Evolutionary conservation across 495 filamentous ascomycete genomes (phyloP), one percentile per base, ranked within the genome.

Genomic region (Talaromyces wortmannii): DNA sequence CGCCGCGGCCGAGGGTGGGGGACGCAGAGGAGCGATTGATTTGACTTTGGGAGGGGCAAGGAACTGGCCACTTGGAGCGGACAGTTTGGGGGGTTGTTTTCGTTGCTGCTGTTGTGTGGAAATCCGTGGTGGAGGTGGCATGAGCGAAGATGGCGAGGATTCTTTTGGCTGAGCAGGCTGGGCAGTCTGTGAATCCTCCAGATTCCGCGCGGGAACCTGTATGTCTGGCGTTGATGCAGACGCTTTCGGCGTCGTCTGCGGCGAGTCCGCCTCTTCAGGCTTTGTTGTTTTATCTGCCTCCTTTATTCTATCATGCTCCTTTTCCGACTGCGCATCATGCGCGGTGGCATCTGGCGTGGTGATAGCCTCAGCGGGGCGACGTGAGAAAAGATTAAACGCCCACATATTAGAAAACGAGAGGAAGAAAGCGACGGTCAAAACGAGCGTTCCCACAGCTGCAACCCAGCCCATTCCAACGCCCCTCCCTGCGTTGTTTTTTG

Each of bases 221-320:
- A 72, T 59, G 4, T 56, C 55, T 0, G 70, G 62, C 36, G 30
- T 67, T 45, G 65, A 61, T 15, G 66, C 63, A 31, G 66, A 66
- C 4, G 75, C 72, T 59, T 79, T 80, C 5, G 81, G 80, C 6
- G 80, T 83, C 1, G 67, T 69, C 51, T 78, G 73, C 4, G 70
- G 55, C 40, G 70, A 74, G 6, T 57, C 45, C 57, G 63, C 31
- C 13, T 64, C 42, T 17, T 48, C 23, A 45, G 47, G 4, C 5
- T 48, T 40, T 40, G 1, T 5, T 40, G 8, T 13, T 40, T 2
- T 40, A 40, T 23, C 23, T 23, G 36, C 5, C 36, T 40, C 36
- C 36, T 40, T 5, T 10, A 40, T 40, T 13, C 13, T 40, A 40
- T 40, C 36, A 2, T 40, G 36, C 36, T 8, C 8, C 8, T 40